These are phyloP conservation scores for Acer saccharum DNA, from an alignment of 345 rosid species.

Conservation along the genomic window DNA sequence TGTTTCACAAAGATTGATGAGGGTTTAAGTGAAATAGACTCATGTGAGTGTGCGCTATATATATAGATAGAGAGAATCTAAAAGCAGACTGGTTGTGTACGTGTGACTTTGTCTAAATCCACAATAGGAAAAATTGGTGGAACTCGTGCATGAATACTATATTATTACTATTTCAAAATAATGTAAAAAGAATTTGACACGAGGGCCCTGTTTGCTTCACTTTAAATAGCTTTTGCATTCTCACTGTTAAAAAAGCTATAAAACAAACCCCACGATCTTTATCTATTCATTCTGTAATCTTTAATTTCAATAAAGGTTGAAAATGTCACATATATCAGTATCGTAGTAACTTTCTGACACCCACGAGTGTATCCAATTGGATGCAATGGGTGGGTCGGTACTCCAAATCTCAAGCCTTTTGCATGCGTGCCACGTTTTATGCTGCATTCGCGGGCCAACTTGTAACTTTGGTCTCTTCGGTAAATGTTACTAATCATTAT, in stretches of 20 bases:
- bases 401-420: neutral
- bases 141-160: conserved; percentile 14
- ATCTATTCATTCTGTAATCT: too few species aligned
- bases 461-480: neutral
- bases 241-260: too few species aligned
- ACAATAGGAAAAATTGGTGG: too few species aligned
- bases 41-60: neutral
- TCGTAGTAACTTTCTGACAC: neutral
- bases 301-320: neutral
- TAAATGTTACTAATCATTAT: too few species aligned
- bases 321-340: too few species aligned
- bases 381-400: too few species aligned
- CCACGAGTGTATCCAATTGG: neutral
- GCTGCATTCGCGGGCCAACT: neutral
- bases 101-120: too few species aligned
- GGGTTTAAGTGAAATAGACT: neutral
- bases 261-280: too few species aligned
- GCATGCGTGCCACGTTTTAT: conserved; percentile 1
- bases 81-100: neutral
- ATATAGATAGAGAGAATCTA: neutral
- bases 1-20: neutral
- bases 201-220: conserved; percentile 23
- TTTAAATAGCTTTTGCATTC: conserved; percentile 23
- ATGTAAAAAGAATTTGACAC: conserved; percentile 8
- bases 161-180: neutral